phyloP scores from a whole-genome alignment of 2,329 filamentous ascomycete genomes.

The Microsporum canis region DNA sequence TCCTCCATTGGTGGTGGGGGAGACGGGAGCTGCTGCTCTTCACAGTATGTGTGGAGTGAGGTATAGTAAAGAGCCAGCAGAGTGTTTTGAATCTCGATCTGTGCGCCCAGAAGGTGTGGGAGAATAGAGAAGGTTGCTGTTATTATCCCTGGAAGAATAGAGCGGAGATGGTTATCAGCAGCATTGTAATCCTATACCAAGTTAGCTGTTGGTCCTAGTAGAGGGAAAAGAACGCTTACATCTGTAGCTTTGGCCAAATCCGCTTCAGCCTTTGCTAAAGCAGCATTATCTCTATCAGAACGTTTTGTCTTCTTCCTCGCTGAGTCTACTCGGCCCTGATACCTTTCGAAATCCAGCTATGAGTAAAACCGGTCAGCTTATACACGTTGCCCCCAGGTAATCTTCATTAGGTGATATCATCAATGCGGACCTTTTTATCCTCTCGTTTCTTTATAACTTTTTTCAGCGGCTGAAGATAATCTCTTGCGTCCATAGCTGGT shows the following conservation, averaged over 20 bases:
- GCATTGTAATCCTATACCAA: constrained; percentile 54
- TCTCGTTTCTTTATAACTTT: constrained; percentile 79
- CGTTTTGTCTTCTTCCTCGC: constrained; percentile 58
- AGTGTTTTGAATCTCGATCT: constrained; percentile 66
- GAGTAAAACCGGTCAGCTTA: not conserved
- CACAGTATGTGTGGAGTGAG: constrained; percentile 59
- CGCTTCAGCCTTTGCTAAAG: constrained; percentile 58
- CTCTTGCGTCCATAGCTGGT: constrained; percentile 58
- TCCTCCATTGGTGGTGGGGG: constrained; percentile 62
- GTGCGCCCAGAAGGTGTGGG: constrained; percentile 56
- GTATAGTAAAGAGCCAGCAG: constrained; percentile 71
- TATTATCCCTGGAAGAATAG: constrained; percentile 60
- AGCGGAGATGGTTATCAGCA: constrained; percentile 62
- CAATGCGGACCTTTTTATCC: constrained; percentile 51
- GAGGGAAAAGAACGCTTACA: constrained; percentile 33
- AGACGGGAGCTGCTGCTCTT: constrained; percentile 56
- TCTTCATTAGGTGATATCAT: not conserved
- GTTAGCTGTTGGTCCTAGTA: not conserved
- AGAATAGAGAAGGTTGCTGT: constrained; percentile 61
- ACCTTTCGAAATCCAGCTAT: constrained; percentile 66
- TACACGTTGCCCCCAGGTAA: no score
- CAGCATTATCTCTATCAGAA: constrained; percentile 60
- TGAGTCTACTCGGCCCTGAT: constrained; percentile 58
- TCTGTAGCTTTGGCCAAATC: constrained; percentile 56
- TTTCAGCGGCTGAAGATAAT: constrained; percentile 58